These are phyloP conservation scores for Trebouxia sp. DNA, from an alignment of 139 green algal genomes.

Conservation along the genomic window DNA sequence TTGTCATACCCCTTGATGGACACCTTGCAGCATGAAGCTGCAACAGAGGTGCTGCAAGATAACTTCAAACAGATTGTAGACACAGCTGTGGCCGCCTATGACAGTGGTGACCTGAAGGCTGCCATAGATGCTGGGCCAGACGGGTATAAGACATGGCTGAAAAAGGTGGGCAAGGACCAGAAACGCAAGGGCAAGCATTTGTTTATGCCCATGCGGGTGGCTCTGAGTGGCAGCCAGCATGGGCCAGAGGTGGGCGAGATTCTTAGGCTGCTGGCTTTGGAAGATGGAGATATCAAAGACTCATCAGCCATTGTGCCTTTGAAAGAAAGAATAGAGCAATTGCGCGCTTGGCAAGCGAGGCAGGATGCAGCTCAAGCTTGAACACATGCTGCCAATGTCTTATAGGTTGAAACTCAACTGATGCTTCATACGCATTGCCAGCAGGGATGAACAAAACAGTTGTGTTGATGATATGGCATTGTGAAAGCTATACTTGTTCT, in stretches of 20 bases:
- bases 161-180: conserved; percentile 90
- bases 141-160: conserved; percentile 89
- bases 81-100: conserved; percentile 48
- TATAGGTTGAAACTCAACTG: too few species aligned
- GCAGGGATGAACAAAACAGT: too few species aligned
- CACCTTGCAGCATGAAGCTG: conserved; percentile 57
- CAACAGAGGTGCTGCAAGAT: conserved; percentile 4
- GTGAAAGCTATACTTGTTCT: too few species aligned
- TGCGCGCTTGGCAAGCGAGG: conserved; percentile 57
- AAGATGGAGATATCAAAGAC: conserved; percentile 64
- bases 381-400: too few species aligned
- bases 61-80: conserved; percentile 31
- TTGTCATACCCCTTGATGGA: conserved; percentile 88
- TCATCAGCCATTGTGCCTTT: conserved; percentile 58
- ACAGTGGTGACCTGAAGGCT: conserved; percentile 76
- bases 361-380: too few species aligned
- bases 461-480: too few species aligned
- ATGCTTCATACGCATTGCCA: too few species aligned
- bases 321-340: conserved; percentile 61
- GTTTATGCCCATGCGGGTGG: conserved; percentile 97
- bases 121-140: conserved; percentile 67
- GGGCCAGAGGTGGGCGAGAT: conserved; percentile 89
- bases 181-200: conserved; percentile 97
- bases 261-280: conserved; percentile 70
- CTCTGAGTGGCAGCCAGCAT: conserved; percentile 83